These are phyloP conservation scores for Chionographis japonica DNA, from an alignment of 106 monocot genomes.

Conservation along the genomic window DNA sequence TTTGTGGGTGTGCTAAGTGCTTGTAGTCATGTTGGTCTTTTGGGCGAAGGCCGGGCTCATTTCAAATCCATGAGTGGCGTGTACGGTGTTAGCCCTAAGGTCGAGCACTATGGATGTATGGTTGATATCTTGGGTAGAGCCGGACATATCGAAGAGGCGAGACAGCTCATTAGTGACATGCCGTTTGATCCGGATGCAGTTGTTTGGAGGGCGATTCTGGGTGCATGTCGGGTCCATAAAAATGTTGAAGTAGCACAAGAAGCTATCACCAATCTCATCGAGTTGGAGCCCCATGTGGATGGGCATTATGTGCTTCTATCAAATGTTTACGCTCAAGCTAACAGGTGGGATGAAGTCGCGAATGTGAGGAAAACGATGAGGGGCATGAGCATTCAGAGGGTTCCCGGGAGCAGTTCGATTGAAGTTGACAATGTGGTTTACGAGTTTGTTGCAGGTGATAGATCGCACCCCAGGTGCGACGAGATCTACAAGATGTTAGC, in stretches of 20 bases:
- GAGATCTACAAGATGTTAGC: slow-evolving; percentile 31
- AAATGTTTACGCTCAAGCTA: slow-evolving; percentile 40
- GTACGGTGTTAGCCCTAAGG: slow-evolving; percentile 24
- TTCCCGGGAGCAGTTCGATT: slow-evolving; percentile 44
- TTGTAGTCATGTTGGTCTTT: slow-evolving; percentile 34
- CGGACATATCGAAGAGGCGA: slow-evolving; percentile 31
- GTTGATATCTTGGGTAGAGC: slow-evolving; percentile 50
- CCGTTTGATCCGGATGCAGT: slow-evolving; percentile 41
- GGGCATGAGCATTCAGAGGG: slow-evolving; percentile 9
- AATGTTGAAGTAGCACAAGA: slow-evolving; percentile 34
- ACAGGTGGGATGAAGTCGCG: slow-evolving; percentile 32
- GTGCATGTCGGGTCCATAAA: slow-evolving; percentile 32
- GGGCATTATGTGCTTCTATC: slow-evolving; percentile 47
- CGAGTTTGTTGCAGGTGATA: slow-evolving; percentile 41
- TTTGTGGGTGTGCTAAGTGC: slow-evolving; percentile 43
- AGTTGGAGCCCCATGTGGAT: slow-evolving; percentile 31
- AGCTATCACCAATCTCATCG: slow-evolving; percentile 14
- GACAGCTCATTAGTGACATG: slow-evolving; percentile 23
- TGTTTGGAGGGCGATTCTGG: slow-evolving; percentile 40
- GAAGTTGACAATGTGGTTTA: slow-evolving; percentile 31
- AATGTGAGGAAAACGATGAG: slow-evolving; percentile 30
- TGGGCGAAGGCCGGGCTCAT: slow-evolving; percentile 27
- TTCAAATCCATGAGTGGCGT: slow-evolving; percentile 28
- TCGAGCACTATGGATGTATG: slow-evolving; percentile 66
- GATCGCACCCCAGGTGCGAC: slow-evolving; percentile 17